phyloP scores from a whole-genome alignment of 2,329 filamentous ascomycete genomes.

The Neurospora sp. region DNA sequence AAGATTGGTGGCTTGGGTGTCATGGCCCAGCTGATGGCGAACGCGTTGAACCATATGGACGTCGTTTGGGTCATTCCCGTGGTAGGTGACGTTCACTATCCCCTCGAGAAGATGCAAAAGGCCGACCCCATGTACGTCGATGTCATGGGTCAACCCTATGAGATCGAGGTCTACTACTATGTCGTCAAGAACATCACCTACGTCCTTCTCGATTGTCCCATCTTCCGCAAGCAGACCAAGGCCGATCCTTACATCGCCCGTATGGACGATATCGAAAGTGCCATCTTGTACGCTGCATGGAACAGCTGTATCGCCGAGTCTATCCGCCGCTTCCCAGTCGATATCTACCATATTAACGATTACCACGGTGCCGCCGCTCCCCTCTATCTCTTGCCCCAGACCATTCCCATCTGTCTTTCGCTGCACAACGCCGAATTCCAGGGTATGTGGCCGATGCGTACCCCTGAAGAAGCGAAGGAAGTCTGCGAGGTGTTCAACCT shows the following conservation, averaged over 20 bases:
- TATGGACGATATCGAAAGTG: conserved; percentile 60
- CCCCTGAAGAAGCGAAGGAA: conserved; percentile 48
- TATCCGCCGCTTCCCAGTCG: conserved; percentile 44
- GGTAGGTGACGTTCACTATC: conserved; percentile 55
- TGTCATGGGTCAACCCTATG: conserved; percentile 49
- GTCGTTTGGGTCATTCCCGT: conserved; percentile 56
- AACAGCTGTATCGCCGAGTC: conserved; percentile 59
- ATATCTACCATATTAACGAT: conserved; percentile 30
- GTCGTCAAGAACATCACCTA: conserved; percentile 55
- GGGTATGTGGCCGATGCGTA: conserved; percentile 58
- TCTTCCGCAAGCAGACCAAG: conserved; percentile 54
- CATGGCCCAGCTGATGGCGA: conserved; percentile 61
- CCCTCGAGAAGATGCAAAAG: conserved; percentile 36
- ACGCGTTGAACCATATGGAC: conserved; percentile 53
- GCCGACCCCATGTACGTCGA: conserved; percentile 53
- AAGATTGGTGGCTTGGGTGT: conserved; percentile 62
- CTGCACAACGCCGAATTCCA: conserved; percentile 63
- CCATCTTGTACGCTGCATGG: conserved; percentile 61
- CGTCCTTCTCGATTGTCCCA: conserved; percentile 55
- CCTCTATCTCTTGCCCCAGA: conserved; percentile 52
- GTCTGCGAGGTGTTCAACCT: conserved; percentile 57
- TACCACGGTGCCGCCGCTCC: conserved; percentile 39
- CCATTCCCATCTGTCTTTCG: conserved; percentile 51
- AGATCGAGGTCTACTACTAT: conserved; percentile 55
- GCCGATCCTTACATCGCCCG: conserved; percentile 54